Base-by-base conservation (phyloP, 805 yeast species). In the Ascoidea rubescens region DNA sequence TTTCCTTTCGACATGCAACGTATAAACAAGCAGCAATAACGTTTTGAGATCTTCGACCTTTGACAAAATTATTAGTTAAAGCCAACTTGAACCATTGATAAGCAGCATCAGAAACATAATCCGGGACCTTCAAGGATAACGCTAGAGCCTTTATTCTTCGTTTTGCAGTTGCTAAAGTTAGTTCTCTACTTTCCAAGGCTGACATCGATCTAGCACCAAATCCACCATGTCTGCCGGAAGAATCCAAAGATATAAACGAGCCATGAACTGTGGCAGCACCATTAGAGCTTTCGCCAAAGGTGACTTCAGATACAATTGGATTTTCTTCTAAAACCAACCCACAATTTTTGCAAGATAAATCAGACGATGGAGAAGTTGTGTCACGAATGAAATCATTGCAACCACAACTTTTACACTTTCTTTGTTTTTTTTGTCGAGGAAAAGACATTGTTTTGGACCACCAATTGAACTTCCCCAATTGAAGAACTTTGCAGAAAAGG, bases 251-350 rank as follows among this genome's bases (percentile, higher is more conserved):
- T 43, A 93, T 84, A 73, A 87, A 90, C 49, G 95, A 80, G 62
- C 99, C 99, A 58, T 91, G 96, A 1, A 93, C 96, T 50, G 86
- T 80, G 43, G 99, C 96, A 12, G 96, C 97, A 59, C 99, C 99
- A 31, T 84, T 75, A 17, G 95, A 75, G 1, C 90, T 76, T 62
- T 95, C 99, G 47, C 95, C 93, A 69, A 90, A 93, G 10, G 93
- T 86, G 51, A 95, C 93, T 64, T 93, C 99, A 5, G 95, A 82
- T 8, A 95, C 98, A 58, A 93, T 91, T 21, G 95, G 96, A 60
- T 88, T 86, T 62, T 90, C 98, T 57, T 88, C 96, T 53, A 78
- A 77, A 33, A 93, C 97, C 21, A 80, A 70, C 65, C 97, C 97
- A 78, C 99, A 93, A 42, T 67, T 64, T 45, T 74, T 71, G 71